These are phyloP conservation scores for Trichoderma arundinaceum DNA, from an alignment of 2,329 filamentous ascomycete genomes.

Conservation along the genomic window DNA sequence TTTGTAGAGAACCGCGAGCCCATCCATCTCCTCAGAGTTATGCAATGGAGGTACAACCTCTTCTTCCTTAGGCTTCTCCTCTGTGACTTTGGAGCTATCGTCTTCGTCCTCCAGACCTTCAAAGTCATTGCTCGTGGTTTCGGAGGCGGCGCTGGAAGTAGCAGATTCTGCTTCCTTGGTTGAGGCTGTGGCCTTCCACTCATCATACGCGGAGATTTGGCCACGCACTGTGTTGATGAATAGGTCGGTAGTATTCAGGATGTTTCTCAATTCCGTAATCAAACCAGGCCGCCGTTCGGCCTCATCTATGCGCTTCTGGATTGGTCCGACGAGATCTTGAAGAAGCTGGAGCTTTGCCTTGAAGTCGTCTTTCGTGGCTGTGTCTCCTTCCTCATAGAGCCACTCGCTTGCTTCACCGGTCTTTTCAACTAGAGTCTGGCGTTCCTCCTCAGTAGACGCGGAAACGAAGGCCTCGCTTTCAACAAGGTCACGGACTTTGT, in stretches of 20 bases:
- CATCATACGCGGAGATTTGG: slow-evolving; percentile 72
- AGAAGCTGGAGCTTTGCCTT: slow-evolving; percentile 78
- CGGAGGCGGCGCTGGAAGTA: slow-evolving; percentile 52
- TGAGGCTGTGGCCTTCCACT: slow-evolving; percentile 60
- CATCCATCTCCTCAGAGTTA: slow-evolving; percentile 71
- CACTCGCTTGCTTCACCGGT: slow-evolving; percentile 78
- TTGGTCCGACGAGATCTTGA: slow-evolving; percentile 76
- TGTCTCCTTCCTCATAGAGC: slow-evolving; percentile 84
- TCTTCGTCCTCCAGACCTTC: slow-evolving; percentile 80
- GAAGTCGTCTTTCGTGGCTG: slow-evolving; percentile 76
- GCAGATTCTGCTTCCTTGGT: slow-evolving; percentile 49
- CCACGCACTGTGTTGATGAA: slow-evolving; percentile 72
- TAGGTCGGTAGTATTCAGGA: slow-evolving; percentile 73
- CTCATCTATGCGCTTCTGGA: slow-evolving; percentile 78
- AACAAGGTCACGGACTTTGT: slow-evolving; percentile 82
- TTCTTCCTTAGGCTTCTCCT: slow-evolving; percentile 54
- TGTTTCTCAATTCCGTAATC: slow-evolving; percentile 68
- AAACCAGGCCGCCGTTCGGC: slow-evolving; percentile 71
- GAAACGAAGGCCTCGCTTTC: slow-evolving; percentile 76
- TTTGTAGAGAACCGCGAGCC: slow-evolving; percentile 66
- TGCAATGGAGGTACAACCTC: slow-evolving; percentile 71
- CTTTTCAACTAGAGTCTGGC: slow-evolving; percentile 69
- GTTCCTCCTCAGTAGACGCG: slow-evolving; percentile 71
- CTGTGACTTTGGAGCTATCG: slow-evolving; percentile 49
- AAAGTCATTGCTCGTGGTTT: slow-evolving; percentile 62